Conservation (phyloP, 2,329 filamentous ascomycete genomes). For the Colletotrichum trifolii region DNA sequence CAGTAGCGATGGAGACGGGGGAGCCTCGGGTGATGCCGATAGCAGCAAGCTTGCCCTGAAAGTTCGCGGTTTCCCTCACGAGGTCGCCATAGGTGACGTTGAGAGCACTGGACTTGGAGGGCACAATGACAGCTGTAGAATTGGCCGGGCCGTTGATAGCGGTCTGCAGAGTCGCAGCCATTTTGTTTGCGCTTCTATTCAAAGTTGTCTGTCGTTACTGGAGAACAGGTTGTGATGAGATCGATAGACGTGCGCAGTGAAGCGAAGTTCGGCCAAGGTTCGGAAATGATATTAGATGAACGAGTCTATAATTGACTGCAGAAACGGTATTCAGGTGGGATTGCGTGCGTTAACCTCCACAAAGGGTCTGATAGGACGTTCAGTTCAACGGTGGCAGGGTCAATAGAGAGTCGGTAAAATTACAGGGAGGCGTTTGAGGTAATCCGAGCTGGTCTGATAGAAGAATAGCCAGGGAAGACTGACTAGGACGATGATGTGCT, state of each 20-base stretch:
- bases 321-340: background rate
- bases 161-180: constrained; percentile 60
- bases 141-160: constrained; percentile 59
- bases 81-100: constrained; percentile 78
- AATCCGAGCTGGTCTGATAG: constrained; percentile 19
- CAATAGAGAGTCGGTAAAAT: background rate
- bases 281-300: constrained; percentile 14
- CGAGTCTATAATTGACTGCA: background rate
- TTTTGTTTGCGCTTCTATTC: constrained; percentile 34
- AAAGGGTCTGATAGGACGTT: no score
- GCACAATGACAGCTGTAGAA: constrained; percentile 76
- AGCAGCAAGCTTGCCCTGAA: constrained; percentile 81
- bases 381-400: background rate
- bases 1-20: constrained; percentile 84
- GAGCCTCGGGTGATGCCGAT: constrained; percentile 76
- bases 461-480: background rate
- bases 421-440: constrained; percentile 11
- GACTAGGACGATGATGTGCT: constrained; percentile 34
- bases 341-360: no score
- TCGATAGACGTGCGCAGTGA: constrained; percentile 9
- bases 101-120: constrained; percentile 70
- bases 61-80: constrained; percentile 71
- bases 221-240: constrained; percentile 18
- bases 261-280: constrained; percentile 26
- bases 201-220: background rate